Conservation (phyloP, 257 asterid species). For the Echium plantagineum region DNA sequence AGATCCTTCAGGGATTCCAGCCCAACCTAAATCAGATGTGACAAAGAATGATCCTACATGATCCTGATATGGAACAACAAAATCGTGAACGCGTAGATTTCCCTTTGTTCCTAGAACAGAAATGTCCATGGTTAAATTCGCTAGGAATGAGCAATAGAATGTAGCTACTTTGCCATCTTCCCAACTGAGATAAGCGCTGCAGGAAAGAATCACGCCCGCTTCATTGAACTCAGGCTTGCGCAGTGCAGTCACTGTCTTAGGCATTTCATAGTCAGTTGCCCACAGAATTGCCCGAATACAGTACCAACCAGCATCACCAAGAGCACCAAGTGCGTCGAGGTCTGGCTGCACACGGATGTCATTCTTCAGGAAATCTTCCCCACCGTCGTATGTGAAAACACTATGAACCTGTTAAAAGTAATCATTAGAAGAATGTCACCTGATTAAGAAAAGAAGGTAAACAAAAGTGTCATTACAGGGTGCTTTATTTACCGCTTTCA, state of each 20-base stretch:
- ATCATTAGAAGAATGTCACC: too few species aligned
- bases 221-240: conserved; percentile 35
- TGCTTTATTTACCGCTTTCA: conserved; percentile 5
- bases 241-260: conserved; percentile 44
- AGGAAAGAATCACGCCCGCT: conserved; percentile 47
- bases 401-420: conserved; percentile 32
- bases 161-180: conserved; percentile 54
- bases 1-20: conserved; percentile 31
- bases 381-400: conserved; percentile 31
- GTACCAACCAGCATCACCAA: conserved; percentile 74
- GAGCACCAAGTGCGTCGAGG: conserved; percentile 72
- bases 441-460: too few species aligned
- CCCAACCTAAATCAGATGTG: conserved; percentile 21
- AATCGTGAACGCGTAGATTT: too few species aligned
- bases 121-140: conserved; percentile 56
- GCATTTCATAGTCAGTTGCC: conserved; percentile 42
- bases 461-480: too few species aligned
- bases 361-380: conserved; percentile 30
- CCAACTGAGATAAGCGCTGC: conserved; percentile 59
- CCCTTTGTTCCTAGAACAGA: conserved; percentile 37
- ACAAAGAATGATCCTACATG: conserved; percentile 32
- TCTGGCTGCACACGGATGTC: conserved; percentile 61
- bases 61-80: too few species aligned
- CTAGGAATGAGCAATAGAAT: conserved; percentile 56
- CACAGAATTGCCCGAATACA: conserved; percentile 59